phyloP scores from a whole-genome alignment of 2,329 filamentous ascomycete species.

The Sordariomycetes sp. region DNA sequence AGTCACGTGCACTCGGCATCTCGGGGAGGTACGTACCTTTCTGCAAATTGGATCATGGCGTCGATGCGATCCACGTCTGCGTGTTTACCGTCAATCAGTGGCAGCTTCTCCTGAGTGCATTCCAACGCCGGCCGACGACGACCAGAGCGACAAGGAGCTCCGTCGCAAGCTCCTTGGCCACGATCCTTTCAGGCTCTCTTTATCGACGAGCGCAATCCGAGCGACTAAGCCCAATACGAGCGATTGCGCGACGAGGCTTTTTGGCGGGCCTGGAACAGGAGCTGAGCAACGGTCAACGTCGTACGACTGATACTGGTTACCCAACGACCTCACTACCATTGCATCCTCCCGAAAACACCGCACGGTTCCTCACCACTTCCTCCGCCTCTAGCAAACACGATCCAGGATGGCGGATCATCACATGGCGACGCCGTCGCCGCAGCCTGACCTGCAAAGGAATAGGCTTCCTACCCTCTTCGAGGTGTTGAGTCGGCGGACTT shows the following conservation, averaged over 20 bases:
- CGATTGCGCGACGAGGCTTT: slow-evolving; percentile 3
- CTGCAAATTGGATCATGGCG: neutral
- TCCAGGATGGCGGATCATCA: slow-evolving; percentile 11
- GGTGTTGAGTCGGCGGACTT: slow-evolving; percentile 86
- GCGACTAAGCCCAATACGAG: neutral
- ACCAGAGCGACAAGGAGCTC: neutral
- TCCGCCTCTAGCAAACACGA: no score
- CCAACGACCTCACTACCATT: no score
- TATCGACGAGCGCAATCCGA: no score
- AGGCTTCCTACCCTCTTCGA: slow-evolving; percentile 91
- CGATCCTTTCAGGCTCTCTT: no score
- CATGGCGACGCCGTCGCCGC: slow-evolving; percentile 37
- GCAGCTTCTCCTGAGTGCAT: slow-evolving; percentile 1
- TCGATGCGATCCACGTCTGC: neutral
- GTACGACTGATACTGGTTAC: no score
- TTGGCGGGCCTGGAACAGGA: neutral
- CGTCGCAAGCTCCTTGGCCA: neutral
- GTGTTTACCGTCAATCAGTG: neutral
- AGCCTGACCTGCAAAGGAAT: slow-evolving; percentile 60
- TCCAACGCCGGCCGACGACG: neutral
- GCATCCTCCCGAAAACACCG: no score
- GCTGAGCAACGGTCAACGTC: no score
- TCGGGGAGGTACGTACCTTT: neutral
- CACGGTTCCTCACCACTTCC: no score
- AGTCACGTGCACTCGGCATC: no score